Evolutionary conservation across 2,329 filamentous ascomycete genomes (phyloP).

Genomic region (Monosporascus ibericus): DNA sequence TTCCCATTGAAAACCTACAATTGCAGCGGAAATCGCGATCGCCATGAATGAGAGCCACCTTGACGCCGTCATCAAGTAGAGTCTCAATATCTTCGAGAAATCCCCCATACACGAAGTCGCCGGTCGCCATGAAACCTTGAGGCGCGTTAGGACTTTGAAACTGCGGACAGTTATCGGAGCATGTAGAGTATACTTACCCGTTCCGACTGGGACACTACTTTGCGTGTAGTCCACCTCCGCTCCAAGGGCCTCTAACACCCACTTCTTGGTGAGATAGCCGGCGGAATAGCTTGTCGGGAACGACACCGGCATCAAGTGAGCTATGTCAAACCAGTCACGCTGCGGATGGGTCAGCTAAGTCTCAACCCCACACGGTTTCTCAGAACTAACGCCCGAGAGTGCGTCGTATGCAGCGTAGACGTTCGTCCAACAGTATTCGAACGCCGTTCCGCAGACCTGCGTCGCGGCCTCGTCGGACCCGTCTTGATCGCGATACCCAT

Average conservation of each 20-base stretch:
- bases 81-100: constrained; percentile 27
- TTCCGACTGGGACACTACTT: constrained; percentile 1
- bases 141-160: constrained; percentile 11
- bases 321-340: constrained; percentile 49
- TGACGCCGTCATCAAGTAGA: constrained; percentile 45
- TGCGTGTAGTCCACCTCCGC: constrained; percentile 48
- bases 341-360: constrained; percentile 10
- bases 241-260: constrained; percentile 48
- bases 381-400: constrained; percentile 6
- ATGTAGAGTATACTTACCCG: neutral
- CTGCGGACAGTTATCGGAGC: neutral
- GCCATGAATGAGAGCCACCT: constrained; percentile 47
- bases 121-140: constrained; percentile 31
- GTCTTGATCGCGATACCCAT: constrained; percentile 36
- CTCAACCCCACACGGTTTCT: neutral
- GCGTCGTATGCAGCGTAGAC: constrained; percentile 7
- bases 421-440: constrained; percentile 1
- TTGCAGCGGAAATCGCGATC: constrained; percentile 47
- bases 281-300: constrained; percentile 42
- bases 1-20: constrained; percentile 30
- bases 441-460: constrained; percentile 2
- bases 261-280: constrained; percentile 46
- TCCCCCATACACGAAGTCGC: constrained; percentile 7
- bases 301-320: constrained; percentile 33
- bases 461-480: neutral